phyloP scores from a whole-genome alignment of 257 asterid genomes.

The Nicotiana undulata region DNA sequence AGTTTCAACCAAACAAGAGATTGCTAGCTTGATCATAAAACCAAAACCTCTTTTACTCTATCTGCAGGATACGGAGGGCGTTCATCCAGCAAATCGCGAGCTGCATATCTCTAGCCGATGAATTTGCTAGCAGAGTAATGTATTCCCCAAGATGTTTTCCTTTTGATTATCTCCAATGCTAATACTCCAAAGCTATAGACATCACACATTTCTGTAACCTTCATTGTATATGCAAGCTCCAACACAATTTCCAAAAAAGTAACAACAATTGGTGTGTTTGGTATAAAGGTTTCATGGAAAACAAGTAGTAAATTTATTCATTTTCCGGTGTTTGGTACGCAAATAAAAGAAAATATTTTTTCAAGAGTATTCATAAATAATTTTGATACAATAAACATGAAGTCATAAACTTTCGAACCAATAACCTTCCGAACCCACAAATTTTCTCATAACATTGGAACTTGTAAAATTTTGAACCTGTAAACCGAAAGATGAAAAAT shows the following conservation, averaged over 20 bases:
- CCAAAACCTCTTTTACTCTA: background rate
- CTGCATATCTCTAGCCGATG: background rate
- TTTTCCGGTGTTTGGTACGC: no score
- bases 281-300: no score
- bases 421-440: no score
- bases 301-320: no score
- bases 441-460: no score
- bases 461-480: no score
- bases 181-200: constrained; percentile 7
- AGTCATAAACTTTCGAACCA: no score
- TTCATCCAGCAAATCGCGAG: background rate
- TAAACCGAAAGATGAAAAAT: no score
- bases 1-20: background rate
- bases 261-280: no score
- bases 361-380: no score
- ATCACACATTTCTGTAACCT: background rate
- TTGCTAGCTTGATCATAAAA: background rate
- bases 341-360: no score
- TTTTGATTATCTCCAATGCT: background rate
- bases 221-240: background rate
- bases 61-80: background rate
- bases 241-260: background rate
- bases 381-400: no score
- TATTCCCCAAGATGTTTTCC: background rate
- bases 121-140: background rate